phyloP scores from a whole-genome alignment of 1,284 basidiomycete genomes.

The Ganoderma multipileum region DNA sequence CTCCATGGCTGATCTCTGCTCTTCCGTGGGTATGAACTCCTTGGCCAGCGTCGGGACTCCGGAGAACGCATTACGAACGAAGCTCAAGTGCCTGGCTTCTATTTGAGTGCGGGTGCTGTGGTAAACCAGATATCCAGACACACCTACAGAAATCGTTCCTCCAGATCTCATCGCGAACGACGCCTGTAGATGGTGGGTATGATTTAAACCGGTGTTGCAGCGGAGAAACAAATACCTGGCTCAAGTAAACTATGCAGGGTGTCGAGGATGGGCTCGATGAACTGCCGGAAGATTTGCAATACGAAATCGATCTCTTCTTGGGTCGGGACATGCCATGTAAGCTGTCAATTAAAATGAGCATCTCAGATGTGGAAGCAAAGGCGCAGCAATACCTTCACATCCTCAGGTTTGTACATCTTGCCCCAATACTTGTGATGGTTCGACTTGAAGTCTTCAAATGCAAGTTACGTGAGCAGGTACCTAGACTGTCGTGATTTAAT shows the following conservation, averaged over 20 bases:
- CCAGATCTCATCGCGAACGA: constrained; percentile 70
- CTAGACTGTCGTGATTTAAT: background rate
- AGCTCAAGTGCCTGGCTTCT: constrained; percentile 60
- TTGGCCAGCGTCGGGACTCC: constrained; percentile 71
- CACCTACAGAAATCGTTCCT: constrained; percentile 90
- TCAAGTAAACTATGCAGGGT: constrained; percentile 68
- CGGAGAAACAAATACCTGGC: constrained; percentile 45
- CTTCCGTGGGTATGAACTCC: constrained; percentile 54
- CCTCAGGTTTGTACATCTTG: constrained; percentile 65
- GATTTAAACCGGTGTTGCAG: constrained; percentile 24
- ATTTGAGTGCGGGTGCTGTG: background rate
- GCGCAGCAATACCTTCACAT: constrained; percentile 56
- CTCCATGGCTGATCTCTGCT: constrained; percentile 45
- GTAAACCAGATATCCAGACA: constrained; percentile 24
- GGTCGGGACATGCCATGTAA: constrained; percentile 82
- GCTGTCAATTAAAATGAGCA: constrained; percentile 43
- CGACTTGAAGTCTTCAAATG: constrained; percentile 67
- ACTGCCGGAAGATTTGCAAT: constrained; percentile 73
- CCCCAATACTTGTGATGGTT: constrained; percentile 86
- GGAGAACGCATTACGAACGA: constrained; percentile 72
- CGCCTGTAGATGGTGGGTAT: constrained; percentile 36
- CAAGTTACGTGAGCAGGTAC: background rate
- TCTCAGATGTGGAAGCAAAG: background rate
- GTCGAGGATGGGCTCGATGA: constrained; percentile 73
- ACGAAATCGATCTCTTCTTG: constrained; percentile 79